phyloP scores from a whole-genome alignment of 2,329 filamentous ascomycete genomes.

The Magnaporthales sp. region DNA sequence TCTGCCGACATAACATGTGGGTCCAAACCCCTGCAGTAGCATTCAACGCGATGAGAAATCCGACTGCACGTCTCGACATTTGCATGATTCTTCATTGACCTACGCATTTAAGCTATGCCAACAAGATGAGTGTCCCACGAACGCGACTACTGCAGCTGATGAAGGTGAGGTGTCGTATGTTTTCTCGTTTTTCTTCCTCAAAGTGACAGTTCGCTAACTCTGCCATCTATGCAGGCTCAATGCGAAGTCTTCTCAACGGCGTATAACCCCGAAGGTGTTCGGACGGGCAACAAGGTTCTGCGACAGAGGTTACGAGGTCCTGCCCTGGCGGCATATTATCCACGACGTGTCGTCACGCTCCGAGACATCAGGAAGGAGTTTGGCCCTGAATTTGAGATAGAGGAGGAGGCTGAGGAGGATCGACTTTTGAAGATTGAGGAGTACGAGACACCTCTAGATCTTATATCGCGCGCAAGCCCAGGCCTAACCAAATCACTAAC shows the following conservation, averaged over 20 bases:
- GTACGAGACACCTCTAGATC: conserved; percentile 29
- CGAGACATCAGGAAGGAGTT: conserved; percentile 66
- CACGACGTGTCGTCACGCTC: conserved; percentile 61
- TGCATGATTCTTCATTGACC: background rate
- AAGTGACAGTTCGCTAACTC: background rate
- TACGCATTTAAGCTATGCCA: conserved; percentile 17
- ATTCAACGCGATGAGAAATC: background rate
- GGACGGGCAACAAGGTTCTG: conserved; percentile 86
- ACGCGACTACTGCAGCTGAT: conserved; percentile 62
- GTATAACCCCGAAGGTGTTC: conserved; percentile 76
- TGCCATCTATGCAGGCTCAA: conserved; percentile 53
- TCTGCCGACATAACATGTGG: background rate
- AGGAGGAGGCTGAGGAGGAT: conserved; percentile 71
- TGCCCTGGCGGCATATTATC: conserved; percentile 79
- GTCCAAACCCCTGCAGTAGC: background rate
- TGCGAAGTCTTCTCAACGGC: conserved; percentile 86
- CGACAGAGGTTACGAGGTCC: conserved; percentile 84
- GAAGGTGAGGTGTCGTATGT: conserved; percentile 47
- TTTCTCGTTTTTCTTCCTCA: background rate
- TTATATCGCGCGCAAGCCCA: background rate
- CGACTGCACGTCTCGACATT: background rate
- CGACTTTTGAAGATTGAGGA: conserved; percentile 66
- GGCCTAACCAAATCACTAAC: conserved; percentile 4
- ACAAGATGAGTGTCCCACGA: conserved; percentile 54
- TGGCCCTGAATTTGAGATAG: conserved; percentile 54